These are phyloP conservation scores for Globisporangium irregulare DNA, from an alignment of 352 stramenopile species.

Conservation along the genomic window DNA sequence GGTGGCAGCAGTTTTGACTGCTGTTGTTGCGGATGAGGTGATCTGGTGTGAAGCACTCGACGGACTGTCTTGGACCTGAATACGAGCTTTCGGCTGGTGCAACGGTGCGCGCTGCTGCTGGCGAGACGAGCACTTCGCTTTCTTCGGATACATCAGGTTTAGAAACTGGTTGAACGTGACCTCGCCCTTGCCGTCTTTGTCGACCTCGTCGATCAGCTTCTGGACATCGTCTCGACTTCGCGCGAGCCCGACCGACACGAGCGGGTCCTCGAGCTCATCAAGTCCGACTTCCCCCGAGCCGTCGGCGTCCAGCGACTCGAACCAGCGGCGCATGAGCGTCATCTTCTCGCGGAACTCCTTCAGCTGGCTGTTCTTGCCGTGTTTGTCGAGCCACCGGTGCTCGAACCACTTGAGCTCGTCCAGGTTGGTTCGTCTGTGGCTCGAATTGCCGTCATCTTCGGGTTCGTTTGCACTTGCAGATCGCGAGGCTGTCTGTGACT, in stretches of 20 bases:
- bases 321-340: constrained; percentile 74
- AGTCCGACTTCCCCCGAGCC: constrained; percentile 77
- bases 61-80: not conserved
- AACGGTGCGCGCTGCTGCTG: constrained; percentile 30
- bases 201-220: constrained; percentile 67
- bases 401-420: constrained; percentile 76
- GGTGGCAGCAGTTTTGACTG: not conserved
- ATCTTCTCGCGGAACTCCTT: constrained; percentile 68
- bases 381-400: constrained; percentile 73
- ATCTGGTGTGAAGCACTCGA: not conserved
- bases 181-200: constrained; percentile 56
- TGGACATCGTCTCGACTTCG: constrained; percentile 70
- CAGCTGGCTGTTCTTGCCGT: constrained; percentile 68
- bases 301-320: constrained; percentile 85
- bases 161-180: constrained; percentile 79
- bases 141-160: constrained; percentile 60
- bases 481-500: not conserved
- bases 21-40: not conserved
- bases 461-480: constrained; percentile 9
- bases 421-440: constrained; percentile 35
- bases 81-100: constrained; percentile 40
- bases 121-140: constrained; percentile 28
- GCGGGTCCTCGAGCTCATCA: constrained; percentile 82
- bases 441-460: not conserved
- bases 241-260: constrained; percentile 85